These are phyloP conservation scores for Pseudocercospora ulei DNA, from an alignment of 2,329 filamentous ascomycete species.

Conservation along the genomic window DNA sequence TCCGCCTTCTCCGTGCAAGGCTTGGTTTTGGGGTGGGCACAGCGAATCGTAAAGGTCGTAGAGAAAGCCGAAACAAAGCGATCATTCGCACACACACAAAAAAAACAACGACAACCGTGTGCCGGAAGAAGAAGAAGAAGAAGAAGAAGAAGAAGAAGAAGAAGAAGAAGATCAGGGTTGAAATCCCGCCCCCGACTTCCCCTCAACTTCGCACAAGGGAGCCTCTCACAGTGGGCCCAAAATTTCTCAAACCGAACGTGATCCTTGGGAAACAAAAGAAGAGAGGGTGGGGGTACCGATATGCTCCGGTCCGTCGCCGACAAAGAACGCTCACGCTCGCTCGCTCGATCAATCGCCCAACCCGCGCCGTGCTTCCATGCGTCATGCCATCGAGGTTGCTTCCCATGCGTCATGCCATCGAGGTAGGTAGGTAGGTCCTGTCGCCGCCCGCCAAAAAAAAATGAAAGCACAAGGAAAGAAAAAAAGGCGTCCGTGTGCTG, in stretches of 20 bases:
- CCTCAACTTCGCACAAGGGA: too few relatives aligned
- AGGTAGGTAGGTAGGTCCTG: not conserved
- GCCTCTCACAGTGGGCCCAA: too few relatives aligned
- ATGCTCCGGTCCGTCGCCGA: constrained; percentile 5
- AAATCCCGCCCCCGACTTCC: constrained; percentile 3
- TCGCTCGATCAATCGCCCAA: constrained; percentile 21
- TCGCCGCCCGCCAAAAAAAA: constrained; percentile 6
- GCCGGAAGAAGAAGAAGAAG: not conserved
- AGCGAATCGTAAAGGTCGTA: constrained; percentile 22
- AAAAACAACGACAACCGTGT: constrained; percentile 3
- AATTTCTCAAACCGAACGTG: constrained; percentile 3
- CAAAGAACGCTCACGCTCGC: too few relatives aligned
- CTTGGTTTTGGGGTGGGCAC: constrained; percentile 8
- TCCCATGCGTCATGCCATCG: not conserved
- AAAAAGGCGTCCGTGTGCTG: constrained; percentile 7
- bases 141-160: constrained; percentile 9
- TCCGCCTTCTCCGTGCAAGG: constrained; percentile 15
- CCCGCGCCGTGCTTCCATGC: constrained; percentile 21
- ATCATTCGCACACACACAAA: not conserved
- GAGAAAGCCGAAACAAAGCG: constrained; percentile 17
- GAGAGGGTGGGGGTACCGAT: constrained; percentile 10
- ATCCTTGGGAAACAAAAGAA: constrained; percentile 10
- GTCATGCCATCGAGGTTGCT: constrained; percentile 4
- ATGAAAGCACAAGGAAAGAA: too few relatives aligned
- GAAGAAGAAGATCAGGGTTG: too few relatives aligned